A percentile compares a stretch with the other conserved stretches of the same genome.
Conservation (phyloP, 2,329 filamentous ascomycete species). For the Aspergillus felis region DNA sequence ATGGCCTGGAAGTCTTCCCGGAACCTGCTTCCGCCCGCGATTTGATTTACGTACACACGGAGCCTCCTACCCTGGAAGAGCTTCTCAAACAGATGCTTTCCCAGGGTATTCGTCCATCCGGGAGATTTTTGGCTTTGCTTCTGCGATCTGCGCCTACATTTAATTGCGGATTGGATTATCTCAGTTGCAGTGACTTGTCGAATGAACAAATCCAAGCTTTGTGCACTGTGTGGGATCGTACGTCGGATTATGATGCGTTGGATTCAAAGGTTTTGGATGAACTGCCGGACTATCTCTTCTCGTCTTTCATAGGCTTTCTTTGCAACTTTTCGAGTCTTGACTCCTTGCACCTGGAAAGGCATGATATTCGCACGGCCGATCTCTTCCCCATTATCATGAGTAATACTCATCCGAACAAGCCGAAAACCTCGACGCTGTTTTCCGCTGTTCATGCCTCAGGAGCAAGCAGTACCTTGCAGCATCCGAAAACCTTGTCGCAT, state of each 20-base stretch:
- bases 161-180: slow-evolving; percentile 39
- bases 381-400: slow-evolving; percentile 27
- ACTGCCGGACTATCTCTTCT: slow-evolving; percentile 37
- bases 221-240: slow-evolving; percentile 20
- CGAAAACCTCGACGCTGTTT: slow-evolving; percentile 17
- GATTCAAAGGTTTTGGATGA: slow-evolving; percentile 20
- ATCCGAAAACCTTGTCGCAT: slow-evolving; percentile 31
- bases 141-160: slow-evolving; percentile 42
- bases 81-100: slow-evolving; percentile 50
- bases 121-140: slow-evolving; percentile 47
- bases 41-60: slow-evolving; percentile 53
- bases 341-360: slow-evolving; percentile 5
- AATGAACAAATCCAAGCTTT: slow-evolving; percentile 29
- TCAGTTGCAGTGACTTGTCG: slow-evolving; percentile 35
- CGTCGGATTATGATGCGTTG: slow-evolving; percentile 10
- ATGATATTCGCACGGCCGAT: slow-evolving; percentile 18
- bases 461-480: slow-evolving; percentile 12
- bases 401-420: background rate
- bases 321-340: slow-evolving; percentile 28
- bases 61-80: slow-evolving; percentile 50
- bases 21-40: slow-evolving; percentile 56
- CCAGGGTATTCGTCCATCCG: slow-evolving; percentile 41
- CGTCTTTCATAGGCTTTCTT: slow-evolving; percentile 43
- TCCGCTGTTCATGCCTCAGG: slow-evolving; percentile 12
- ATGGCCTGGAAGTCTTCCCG: slow-evolving; percentile 52